Percentiles rank a stretch among this genome's conserved stretches.
Conservation (phyloP, 441 rosid species). For the Geranium incanum region DNA sequence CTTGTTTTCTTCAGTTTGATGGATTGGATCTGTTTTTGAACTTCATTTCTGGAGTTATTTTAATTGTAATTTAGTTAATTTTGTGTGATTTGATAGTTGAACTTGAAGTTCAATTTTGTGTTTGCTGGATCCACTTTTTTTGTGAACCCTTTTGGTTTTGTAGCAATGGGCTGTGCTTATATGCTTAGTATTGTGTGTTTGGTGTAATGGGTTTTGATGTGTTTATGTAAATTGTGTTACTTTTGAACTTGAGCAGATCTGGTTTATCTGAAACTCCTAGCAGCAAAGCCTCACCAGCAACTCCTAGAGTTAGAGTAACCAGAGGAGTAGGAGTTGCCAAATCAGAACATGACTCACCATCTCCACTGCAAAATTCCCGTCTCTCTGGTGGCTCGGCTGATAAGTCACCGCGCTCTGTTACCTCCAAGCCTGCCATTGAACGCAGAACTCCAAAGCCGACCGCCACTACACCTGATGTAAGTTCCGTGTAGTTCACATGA, state of each 20-base stretch:
- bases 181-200: conserved; percentile 17
- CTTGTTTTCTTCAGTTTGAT: not conserved
- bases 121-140: conserved; percentile 21
- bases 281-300: conserved; percentile 51
- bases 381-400: conserved; percentile 38
- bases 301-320: conserved; percentile 43
- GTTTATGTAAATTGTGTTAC: conserved; percentile 18
- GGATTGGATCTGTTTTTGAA: conserved; percentile 18
- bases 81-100: not conserved
- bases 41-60: not conserved
- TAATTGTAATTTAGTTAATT: conserved; percentile 1
- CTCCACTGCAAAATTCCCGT: conserved; percentile 50
- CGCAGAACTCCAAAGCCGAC: conserved; percentile 52
- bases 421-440: conserved; percentile 53
- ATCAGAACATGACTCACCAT: conserved; percentile 52
- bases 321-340: conserved; percentile 43
- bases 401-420: conserved; percentile 54
- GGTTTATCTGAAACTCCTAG: conserved; percentile 62
- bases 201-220: conserved; percentile 10
- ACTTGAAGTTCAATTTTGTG: not conserved
- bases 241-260: conserved; percentile 42
- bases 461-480: conserved; percentile 58
- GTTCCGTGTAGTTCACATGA: conserved; percentile 15
- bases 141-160: not conserved
- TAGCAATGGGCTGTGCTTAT: conserved; percentile 6